These are phyloP conservation scores for Aegilops tauschii DNA, from an alignment of 176 grass and related monocot species.

Conservation along the genomic window DNA sequence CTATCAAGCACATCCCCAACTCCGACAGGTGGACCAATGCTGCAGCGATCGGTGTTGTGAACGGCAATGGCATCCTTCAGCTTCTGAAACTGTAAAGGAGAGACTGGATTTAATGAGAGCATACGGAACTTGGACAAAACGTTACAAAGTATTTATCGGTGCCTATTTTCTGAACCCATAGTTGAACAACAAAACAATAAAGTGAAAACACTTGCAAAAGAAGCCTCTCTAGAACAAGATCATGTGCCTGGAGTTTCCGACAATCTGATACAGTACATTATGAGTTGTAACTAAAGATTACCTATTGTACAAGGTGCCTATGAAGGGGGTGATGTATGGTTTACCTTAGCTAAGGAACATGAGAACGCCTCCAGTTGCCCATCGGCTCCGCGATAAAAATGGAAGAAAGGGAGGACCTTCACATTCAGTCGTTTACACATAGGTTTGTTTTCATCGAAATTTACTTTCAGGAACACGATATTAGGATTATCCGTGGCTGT, in stretches of 20 bases:
- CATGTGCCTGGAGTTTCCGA: neutral
- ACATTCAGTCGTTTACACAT: constrained; percentile 99
- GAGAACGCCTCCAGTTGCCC: constrained; percentile 89
- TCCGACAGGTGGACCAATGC: constrained; percentile 63
- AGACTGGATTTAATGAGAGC: neutral
- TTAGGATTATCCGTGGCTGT: constrained; percentile 69
- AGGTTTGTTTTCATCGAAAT: constrained; percentile 99
- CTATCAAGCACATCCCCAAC: constrained; percentile 53
- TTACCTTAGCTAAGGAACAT: constrained; percentile 94
- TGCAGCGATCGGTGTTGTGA: constrained; percentile 82
- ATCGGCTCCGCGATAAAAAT: constrained; percentile 96
- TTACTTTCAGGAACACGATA: constrained; percentile 83
- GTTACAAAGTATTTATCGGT: neutral
- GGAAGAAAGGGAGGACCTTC: constrained; percentile 92
- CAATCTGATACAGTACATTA: neutral
- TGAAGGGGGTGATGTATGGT: neutral
- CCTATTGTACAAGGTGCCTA: neutral
- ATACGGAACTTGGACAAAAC: neutral
- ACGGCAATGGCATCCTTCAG: constrained; percentile 78
- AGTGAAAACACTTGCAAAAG: neutral
- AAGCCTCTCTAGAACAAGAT: constrained; percentile 4
- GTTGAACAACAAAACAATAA: neutral
- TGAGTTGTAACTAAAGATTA: neutral
- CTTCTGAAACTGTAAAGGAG: constrained; percentile 62
- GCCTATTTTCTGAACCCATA: neutral